Base-by-base conservation (phyloP, 176 grass and related monocot genomes). In the Juncus effusus region DNA sequence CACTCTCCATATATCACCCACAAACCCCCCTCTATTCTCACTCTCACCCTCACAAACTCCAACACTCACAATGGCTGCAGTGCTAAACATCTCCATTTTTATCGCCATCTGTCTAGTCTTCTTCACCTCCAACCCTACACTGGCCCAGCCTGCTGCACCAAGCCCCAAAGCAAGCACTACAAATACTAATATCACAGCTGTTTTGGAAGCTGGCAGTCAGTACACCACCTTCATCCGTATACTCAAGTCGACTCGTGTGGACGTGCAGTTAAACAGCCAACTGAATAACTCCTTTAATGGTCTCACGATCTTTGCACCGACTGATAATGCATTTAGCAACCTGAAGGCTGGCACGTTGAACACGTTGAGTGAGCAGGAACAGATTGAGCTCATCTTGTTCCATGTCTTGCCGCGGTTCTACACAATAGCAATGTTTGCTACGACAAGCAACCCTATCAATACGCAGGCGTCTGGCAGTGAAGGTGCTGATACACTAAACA, bases 271-370 rank as follows among this genome's bases (percentile, higher is more conserved):
- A 50, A 37, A 56, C 61, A 80, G 62, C 75, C 89, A 92, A 65
- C 89, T 93, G 12, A 85, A 82, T 57, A 82, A 59, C 63, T 82
- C 89, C 8, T 87, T 65, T 78, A 78, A 84, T 40, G 89, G 89
- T 36, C 61, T 93, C 2, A 87, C 89, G 36, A 11, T 82, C 78
- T 74, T 93, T 58, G 89, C 81, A 12, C 81, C 84, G 0, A 93
- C 75, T 2, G 89, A 93, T 54, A 65, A 60, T 40, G 84, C 89
- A 36, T 93, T 93, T 81, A 60, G 53, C 59, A 60, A 38, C 61
- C 89, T 93, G 13, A 61, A 36, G 39, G 0, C 75, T 12, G 84
- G 81, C 65, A 36, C 78, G 3, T 78, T 93, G 10, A 87, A 90
- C 73, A 54, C 38, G 51, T 64, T 90, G 45, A 41, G 15, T 6